Evolutionary conservation across 192 early-diverging fungal genomes (phyloP).

Genomic region (Rhizophagus prolifer): DNA sequence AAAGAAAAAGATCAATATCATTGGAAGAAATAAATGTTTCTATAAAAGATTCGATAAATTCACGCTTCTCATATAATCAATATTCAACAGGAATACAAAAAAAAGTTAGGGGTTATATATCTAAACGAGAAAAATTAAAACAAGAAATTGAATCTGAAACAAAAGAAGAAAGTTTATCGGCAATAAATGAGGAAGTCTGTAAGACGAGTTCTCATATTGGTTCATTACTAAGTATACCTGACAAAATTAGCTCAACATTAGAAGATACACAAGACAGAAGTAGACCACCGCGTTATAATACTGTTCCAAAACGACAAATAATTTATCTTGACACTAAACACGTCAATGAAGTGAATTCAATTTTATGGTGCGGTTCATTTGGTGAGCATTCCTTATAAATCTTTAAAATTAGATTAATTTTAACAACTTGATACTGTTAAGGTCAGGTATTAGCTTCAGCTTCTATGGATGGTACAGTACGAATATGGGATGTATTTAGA

Average conservation of each 20-base stretch:
- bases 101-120: constrained; percentile 17
- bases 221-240: constrained; percentile 5
- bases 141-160: background rate
- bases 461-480: constrained; percentile 26
- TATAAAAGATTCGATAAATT: too few relatives aligned
- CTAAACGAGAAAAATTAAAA: constrained; percentile 14
- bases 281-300: background rate
- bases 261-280: background rate
- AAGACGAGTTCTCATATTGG: background rate
- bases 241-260: constrained; percentile 6
- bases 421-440: background rate
- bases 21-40: background rate
- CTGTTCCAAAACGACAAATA: constrained; percentile 11
- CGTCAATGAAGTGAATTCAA: constrained; percentile 7
- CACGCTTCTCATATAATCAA: background rate
- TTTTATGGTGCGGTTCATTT: constrained; percentile 30
- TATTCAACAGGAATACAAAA: background rate
- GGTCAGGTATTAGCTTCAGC: constrained; percentile 30
- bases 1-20: background rate
- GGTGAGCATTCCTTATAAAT: constrained; percentile 1
- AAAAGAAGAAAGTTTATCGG: background rate
- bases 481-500: constrained; percentile 31
- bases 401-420: background rate
- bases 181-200: background rate
- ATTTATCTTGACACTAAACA: constrained; percentile 12